Evolutionary conservation across 192 early-diverging fungal genomes (phyloP).

Genomic region (Chytriomyces sp.): DNA sequence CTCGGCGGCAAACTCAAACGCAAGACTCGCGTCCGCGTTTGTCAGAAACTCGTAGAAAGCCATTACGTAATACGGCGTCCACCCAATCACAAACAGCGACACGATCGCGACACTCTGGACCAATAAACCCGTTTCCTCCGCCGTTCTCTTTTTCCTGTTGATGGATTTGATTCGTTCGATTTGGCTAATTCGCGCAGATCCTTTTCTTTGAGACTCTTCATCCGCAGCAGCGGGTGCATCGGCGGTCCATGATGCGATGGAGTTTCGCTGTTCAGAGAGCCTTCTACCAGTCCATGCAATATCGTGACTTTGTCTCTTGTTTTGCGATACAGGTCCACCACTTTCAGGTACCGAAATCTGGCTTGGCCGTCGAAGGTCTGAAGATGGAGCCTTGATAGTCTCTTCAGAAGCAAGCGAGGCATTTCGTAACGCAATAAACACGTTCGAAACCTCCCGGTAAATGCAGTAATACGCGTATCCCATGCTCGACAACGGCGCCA

Average conservation of each 20-base stretch:
- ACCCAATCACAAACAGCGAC: too few relatives aligned
- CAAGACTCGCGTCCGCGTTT: too few relatives aligned
- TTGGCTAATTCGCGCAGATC: too few relatives aligned
- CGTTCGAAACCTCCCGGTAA: neutral
- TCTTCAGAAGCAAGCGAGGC: neutral
- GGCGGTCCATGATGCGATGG: neutral
- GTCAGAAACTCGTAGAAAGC: too few relatives aligned
- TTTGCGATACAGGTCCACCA: neutral
- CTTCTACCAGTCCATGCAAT: neutral
- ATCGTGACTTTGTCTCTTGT: neutral
- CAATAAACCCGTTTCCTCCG: too few relatives aligned
- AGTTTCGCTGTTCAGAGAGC: neutral
- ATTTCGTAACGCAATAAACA: neutral
- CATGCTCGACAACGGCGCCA: neutral
- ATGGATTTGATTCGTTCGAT: too few relatives aligned
- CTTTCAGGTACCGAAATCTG: neutral
- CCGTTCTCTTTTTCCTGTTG: too few relatives aligned
- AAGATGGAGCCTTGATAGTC: neutral
- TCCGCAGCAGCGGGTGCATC: too few relatives aligned
- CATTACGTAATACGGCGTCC: too few relatives aligned
- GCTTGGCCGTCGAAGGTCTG: neutral
- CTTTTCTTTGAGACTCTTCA: too few relatives aligned
- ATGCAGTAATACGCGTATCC: neutral
- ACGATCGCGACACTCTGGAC: too few relatives aligned
- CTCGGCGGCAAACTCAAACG: too few relatives aligned